Evolutionary conservation across 345 rosid genomes (phyloP).

Genomic region (Lepidium aucheri): DNA sequence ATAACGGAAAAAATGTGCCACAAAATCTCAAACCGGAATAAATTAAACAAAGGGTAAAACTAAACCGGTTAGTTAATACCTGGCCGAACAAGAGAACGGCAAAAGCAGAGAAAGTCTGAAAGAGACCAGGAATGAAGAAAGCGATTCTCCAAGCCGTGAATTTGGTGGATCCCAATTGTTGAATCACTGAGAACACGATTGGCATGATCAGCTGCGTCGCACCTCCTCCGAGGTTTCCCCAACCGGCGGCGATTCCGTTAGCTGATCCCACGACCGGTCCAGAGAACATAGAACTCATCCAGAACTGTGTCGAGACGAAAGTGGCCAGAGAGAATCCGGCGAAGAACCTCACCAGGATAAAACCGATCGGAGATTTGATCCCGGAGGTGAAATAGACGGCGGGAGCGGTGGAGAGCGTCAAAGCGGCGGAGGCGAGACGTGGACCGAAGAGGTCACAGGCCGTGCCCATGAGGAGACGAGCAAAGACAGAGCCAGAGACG

Average conservation of each 20-base stretch:
- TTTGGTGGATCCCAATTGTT: constrained; percentile 46
- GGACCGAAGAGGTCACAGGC: constrained; percentile 86
- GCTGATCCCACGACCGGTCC: constrained; percentile 65
- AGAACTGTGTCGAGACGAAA: constrained; percentile 89
- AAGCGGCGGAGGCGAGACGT: constrained; percentile 79
- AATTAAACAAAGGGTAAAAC: not conserved
- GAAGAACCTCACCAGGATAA: constrained; percentile 61
- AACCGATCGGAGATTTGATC: constrained; percentile 54
- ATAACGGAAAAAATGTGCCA: not conserved
- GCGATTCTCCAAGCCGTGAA: constrained; percentile 92
- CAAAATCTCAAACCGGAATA: not conserved
- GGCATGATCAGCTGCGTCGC: constrained; percentile 96
- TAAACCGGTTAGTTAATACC: constrained; percentile 25
- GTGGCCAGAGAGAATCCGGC: constrained; percentile 77
- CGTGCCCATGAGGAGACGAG: constrained; percentile 72
- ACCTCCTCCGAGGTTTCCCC: constrained; percentile 95
- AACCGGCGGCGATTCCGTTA: constrained; percentile 82
- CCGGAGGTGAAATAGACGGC: constrained; percentile 66
- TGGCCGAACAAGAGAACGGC: constrained; percentile 63
- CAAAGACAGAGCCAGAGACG: constrained; percentile 82
- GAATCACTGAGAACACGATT: constrained; percentile 44
- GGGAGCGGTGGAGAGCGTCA: constrained; percentile 74
- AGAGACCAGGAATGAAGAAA: constrained; percentile 71
- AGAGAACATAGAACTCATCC: constrained; percentile 96
- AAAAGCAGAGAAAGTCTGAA: constrained; percentile 64